Evolutionary conservation across 345 rosid genomes (phyloP).

Genomic region (Eucalyptus shirleyi): DNA sequence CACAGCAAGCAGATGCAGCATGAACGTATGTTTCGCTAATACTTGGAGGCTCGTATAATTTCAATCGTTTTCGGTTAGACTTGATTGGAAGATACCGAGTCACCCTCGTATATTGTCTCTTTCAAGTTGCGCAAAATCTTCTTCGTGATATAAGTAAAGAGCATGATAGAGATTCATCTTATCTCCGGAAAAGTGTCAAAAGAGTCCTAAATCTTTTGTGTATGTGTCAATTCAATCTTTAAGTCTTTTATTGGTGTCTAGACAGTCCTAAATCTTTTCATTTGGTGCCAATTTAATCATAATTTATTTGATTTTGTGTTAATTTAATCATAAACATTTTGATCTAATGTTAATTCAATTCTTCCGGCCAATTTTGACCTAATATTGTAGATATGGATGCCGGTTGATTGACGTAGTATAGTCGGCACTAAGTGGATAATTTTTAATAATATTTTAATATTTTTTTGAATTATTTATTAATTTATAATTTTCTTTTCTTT

Average conservation of each 20-base stretch:
- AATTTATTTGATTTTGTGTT: too few species aligned
- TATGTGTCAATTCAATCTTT: background rate
- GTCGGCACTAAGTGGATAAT: rapidly evolving
- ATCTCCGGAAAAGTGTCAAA: background rate
- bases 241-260: background rate
- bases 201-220: background rate
- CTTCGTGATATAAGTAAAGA: background rate
- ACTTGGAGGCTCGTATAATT: background rate
- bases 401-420: rapidly evolving
- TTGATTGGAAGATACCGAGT: background rate
- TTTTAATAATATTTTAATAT: too few species aligned
- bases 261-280: too few species aligned
- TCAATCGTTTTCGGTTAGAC: background rate
- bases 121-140: background rate
- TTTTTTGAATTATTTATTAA: too few species aligned
- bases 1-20: background rate
- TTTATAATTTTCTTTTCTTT: too few species aligned
- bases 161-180: background rate
- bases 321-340: too few species aligned
- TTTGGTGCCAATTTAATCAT: background rate
- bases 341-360: too few species aligned
- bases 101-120: background rate
- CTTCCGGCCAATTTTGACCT: rapidly evolving
- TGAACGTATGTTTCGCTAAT: background rate
- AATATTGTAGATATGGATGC: background rate